phyloP scores from a whole-genome alignment of 768 basidiomycete species.

The Lentinus tigrinus region DNA sequence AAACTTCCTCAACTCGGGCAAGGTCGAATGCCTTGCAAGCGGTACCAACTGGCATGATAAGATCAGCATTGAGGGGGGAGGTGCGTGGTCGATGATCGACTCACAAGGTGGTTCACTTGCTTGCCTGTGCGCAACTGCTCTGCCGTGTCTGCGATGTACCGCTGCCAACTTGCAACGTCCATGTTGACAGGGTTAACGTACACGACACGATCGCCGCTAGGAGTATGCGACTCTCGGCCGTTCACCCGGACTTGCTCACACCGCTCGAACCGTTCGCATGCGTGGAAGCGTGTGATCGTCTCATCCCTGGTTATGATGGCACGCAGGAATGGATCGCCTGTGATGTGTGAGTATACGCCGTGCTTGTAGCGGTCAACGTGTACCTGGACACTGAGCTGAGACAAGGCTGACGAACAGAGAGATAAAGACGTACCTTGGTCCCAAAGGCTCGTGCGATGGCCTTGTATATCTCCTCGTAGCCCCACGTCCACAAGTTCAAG shows the following conservation, averaged over 20 bases:
- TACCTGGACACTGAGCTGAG: conserved; percentile 47
- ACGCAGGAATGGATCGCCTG: conserved; percentile 59
- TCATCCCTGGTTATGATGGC: conserved; percentile 61
- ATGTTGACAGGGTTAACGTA: conserved; percentile 84
- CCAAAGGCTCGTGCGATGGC: conserved; percentile 68
- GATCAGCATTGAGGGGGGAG: not conserved
- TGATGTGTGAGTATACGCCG: conserved; percentile 53
- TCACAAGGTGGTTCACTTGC: conserved; percentile 62
- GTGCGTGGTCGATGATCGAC: conserved; percentile 15
- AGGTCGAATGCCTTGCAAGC: conserved; percentile 81
- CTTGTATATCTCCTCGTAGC: conserved; percentile 90
- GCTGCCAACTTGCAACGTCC: conserved; percentile 55
- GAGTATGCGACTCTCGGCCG: conserved; percentile 33
- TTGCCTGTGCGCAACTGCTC: conserved; percentile 43
- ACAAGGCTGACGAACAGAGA: not conserved
- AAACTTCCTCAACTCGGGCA: conserved; percentile 82
- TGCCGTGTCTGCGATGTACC: conserved; percentile 43
- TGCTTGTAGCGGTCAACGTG: conserved; percentile 91
- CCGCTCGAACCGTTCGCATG: conserved; percentile 82
- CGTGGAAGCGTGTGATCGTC: conserved; percentile 79
- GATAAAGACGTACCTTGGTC: conserved; percentile 43
- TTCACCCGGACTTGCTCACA: conserved; percentile 60
- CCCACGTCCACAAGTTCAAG: conserved; percentile 94
- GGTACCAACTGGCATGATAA: conserved; percentile 62
- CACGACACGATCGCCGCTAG: conserved; percentile 60